phyloP scores from a whole-genome alignment of 1,139 yeast species.

The Casaregolazyma suthepensis region DNA sequence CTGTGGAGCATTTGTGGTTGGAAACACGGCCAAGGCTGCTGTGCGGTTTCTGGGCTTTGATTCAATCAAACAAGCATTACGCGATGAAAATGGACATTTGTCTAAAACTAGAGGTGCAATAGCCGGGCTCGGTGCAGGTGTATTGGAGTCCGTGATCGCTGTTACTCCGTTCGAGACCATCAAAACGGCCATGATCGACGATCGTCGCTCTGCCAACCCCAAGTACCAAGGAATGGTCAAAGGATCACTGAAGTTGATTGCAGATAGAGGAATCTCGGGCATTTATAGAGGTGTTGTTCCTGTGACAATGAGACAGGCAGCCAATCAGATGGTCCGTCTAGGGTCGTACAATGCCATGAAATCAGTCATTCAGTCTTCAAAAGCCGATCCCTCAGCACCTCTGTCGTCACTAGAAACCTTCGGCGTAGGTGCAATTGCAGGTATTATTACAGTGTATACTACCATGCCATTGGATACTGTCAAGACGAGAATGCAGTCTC shows the following conservation, averaged over 20 bases:
- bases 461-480: conserved; percentile 99
- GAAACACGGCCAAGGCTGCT: conserved; percentile 93
- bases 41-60: conserved; percentile 92
- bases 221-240: conserved; percentile 62
- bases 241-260: conserved; percentile 58
- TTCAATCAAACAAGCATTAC: conserved; percentile 65
- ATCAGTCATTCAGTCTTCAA: conserved; percentile 57
- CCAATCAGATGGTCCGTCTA: conserved; percentile 88
- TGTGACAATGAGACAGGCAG: conserved; percentile 91
- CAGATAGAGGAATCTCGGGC: conserved; percentile 76
- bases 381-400: conserved; percentile 56
- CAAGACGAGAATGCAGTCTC: conserved; percentile 94
- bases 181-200: conserved; percentile 93
- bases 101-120: conserved; percentile 86
- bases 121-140: conserved; percentile 96
- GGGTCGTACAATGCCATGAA: conserved; percentile 91
- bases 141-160: conserved; percentile 83
- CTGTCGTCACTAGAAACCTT: conserved; percentile 76
- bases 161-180: conserved; percentile 97
- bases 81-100: conserved; percentile 79
- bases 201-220: conserved; percentile 69
- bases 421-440: conserved; percentile 88
- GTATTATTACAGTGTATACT: conserved; percentile 85
- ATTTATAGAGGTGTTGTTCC: conserved; percentile 87
- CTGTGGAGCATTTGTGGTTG: conserved; percentile 96